Evolutionary conservation across 1,139 yeast genomes (phyloP), one percentile per base, ranked within the genome.

Genomic region (Candida buenavistaensis): DNA sequence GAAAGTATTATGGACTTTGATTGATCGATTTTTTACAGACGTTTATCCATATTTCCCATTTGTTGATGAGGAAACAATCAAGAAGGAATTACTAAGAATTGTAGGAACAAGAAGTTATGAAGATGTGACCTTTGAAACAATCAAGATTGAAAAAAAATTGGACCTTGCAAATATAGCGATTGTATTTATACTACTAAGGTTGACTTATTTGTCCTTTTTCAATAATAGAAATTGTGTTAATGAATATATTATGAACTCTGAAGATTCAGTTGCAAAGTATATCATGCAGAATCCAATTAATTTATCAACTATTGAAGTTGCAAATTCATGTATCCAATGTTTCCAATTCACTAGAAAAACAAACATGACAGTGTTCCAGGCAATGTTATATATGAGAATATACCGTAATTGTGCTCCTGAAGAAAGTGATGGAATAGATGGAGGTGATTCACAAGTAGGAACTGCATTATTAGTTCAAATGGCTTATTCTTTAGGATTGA

Each of bases 321-420:
- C 68, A 3, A 51, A 54, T 25, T 46, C 47, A 3, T 61, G 68
- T 33, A 44, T 61, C 6, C 50, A 50, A 19, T 53, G 53, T 28
- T 57, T 61, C 35, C 57, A 55, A 27, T 43, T 54, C 11, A 39
- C 47, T 10, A 48, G 54, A 30, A 48, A 56, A 33, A 48, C 54
- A 23, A 52, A 50, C 28, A 34, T 61, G 21, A 46, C 50, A 0
- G 57, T 58, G 1, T 54, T 62, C 22, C 66, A 59, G 31, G 57
- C 61, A 25, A 62, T 68, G 3, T 41, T 75, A 11, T 52, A 64
- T 41, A 60, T 74, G 60, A 56, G 75, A 26, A 53, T 72, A 11
- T 75, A 75, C 41, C 67, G 68, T 22, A 54, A 57, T 15, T 56
- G 50, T 35, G 75, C 78, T 0, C 79, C 79, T 1, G 79, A 73